These are phyloP conservation scores for Aegilops speltoides DNA, from an alignment of 176 grass and related monocot species.

Conservation along the genomic window DNA sequence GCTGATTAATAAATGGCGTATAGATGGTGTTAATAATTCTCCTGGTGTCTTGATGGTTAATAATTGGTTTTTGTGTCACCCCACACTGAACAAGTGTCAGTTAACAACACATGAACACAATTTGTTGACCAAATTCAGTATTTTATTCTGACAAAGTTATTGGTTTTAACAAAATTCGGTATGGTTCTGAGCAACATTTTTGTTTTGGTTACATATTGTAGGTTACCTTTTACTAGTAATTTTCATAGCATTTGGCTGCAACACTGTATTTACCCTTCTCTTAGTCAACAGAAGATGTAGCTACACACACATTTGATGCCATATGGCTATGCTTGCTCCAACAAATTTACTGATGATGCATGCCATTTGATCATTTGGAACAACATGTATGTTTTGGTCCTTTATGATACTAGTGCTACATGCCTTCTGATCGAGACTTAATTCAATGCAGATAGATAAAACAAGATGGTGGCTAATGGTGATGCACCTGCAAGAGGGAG, in stretches of 20 bases:
- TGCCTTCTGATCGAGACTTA: neutral
- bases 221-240: no score
- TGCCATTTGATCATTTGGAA: neutral
- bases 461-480: slow-evolving; percentile 7
- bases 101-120: neutral
- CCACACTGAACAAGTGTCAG: neutral
- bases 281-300: neutral
- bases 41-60: no score
- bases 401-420: neutral
- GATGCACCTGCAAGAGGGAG: neutral
- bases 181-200: no score
- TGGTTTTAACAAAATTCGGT: no score
- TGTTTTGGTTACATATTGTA: no score
- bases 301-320: neutral
- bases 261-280: neutral
- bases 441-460: neutral
- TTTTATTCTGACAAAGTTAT: neutral
- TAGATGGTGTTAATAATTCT: no score
- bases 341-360: neutral
- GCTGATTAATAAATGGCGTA: no score
- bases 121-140: neutral
- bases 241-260: no score
- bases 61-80: no score
- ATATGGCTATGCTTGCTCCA: neutral
- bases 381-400: neutral